Conservation (phyloP, 1,139 yeast species). For the Ogataea hybrid region DNA sequence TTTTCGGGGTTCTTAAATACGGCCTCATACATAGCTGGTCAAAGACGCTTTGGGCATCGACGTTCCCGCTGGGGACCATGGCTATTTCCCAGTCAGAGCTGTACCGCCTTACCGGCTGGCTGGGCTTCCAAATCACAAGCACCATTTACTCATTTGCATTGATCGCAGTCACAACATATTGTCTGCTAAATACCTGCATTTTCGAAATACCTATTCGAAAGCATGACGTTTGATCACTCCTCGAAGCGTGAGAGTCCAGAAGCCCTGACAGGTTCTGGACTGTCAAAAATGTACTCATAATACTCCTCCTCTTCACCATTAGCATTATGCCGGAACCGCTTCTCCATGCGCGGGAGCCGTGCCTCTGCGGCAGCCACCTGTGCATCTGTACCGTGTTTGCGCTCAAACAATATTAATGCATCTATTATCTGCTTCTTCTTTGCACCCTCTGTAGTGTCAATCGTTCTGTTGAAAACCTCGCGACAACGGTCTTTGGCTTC, state of each 20-base stretch:
- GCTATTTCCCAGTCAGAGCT: constrained; percentile 57
- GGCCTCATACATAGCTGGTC: constrained; percentile 41
- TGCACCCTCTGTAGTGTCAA: constrained; percentile 34
- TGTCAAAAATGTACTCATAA: constrained; percentile 63
- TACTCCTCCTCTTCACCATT: constrained; percentile 57
- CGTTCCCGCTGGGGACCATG: constrained; percentile 91
- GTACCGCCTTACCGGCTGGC: constrained; percentile 41
- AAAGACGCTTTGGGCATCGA: constrained; percentile 79
- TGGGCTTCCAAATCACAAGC: constrained; percentile 58
- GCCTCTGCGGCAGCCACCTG: constrained; percentile 38
- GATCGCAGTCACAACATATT: constrained; percentile 37
- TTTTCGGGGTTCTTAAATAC: constrained; percentile 42
- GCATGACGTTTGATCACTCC: constrained; percentile 6
- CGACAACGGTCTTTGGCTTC: constrained; percentile 54
- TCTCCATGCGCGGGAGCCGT: constrained; percentile 59
- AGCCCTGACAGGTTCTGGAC: constrained; percentile 30
- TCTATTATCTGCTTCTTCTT: constrained; percentile 56
- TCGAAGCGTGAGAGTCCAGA: constrained; percentile 10
- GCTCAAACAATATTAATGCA: constrained; percentile 67
- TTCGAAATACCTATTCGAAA: constrained; percentile 30
- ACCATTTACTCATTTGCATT: constrained; percentile 56
- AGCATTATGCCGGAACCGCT: constrained; percentile 39
- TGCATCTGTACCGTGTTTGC: constrained; percentile 53
- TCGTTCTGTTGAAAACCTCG: constrained; percentile 54
- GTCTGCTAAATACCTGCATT: constrained; percentile 36